Evolutionary conservation across 2,329 filamentous ascomycete species (phyloP).

Genomic region (Diaporthe eres): DNA sequence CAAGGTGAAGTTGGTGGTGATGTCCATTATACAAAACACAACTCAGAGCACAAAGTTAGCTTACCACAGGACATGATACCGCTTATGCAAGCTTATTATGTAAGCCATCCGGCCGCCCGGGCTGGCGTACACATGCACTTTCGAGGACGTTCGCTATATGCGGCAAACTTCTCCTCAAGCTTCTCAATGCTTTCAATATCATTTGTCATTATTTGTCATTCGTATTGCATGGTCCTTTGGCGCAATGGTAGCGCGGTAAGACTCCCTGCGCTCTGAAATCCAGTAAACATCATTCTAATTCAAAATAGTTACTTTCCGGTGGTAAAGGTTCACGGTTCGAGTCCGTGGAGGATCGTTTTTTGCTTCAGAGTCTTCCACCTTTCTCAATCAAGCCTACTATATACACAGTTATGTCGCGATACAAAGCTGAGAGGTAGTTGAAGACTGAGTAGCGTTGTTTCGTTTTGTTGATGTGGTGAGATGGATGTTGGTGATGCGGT

Average conservation of each 20-base stretch:
- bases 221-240: slow-evolving; percentile 19
- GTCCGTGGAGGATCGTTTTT: slow-evolving; percentile 33
- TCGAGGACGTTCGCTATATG: not conserved
- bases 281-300: not conserved
- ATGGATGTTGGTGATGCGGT: not conserved
- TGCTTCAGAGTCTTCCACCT: not conserved
- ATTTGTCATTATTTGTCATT: not conserved
- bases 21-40: not conserved
- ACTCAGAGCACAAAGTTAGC: not conserved
- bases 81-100: not conserved
- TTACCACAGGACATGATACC: too few species aligned
- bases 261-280: not conserved
- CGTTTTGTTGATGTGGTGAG: not conserved
- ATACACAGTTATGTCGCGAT: too few species aligned
- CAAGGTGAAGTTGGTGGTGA: not conserved
- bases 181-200: accelerated
- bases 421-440: too few species aligned
- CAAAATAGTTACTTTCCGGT: slow-evolving; percentile 11
- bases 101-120: not conserved
- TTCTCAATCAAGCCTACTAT: not conserved
- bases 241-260: slow-evolving; percentile 34
- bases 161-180: not conserved
- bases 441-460: not conserved
- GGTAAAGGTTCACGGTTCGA: slow-evolving; percentile 35
- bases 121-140: not conserved